Evolutionary conservation across 108 stramenopile genomes (phyloP).

Genomic region (Pseudonitzschia delicatissima): DNA sequence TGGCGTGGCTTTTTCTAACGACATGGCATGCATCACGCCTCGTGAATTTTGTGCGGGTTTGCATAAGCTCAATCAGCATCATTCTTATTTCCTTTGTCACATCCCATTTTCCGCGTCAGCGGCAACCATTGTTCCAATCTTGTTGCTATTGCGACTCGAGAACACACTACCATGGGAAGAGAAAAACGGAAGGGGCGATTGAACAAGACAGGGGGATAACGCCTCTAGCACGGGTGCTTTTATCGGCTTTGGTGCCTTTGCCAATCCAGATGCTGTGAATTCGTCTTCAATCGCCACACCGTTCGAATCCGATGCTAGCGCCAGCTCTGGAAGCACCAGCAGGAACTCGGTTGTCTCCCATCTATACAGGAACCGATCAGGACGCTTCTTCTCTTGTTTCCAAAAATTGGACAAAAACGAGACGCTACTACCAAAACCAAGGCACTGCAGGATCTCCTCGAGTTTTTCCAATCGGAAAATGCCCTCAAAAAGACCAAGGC

Average conservation of each 20-base stretch:
- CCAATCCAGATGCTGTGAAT: slow-evolving; percentile 4
- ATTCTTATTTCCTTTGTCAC: no score
- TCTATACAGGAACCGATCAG: slow-evolving; percentile 64
- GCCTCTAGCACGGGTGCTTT: slow-evolving; percentile 31
- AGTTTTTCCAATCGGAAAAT: slow-evolving; percentile 20
- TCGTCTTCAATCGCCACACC: neutral
- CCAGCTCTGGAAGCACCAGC: no score
- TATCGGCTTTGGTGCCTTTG: slow-evolving; percentile 65
- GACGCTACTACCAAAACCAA: slow-evolving; percentile 70
- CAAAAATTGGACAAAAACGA: slow-evolving; percentile 70
- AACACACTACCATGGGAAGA: no score
- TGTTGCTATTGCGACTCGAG: no score
- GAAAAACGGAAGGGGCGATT: slow-evolving; percentile 53
- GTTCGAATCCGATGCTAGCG: no score
- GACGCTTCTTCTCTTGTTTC: slow-evolving; percentile 46
- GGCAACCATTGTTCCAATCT: no score
- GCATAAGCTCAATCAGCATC: no score
- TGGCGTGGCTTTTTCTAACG: no score
- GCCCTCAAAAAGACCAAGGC: slow-evolving; percentile 29
- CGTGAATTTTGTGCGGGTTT: no score
- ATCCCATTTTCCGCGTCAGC: no score
- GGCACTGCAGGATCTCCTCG: slow-evolving; percentile 53
- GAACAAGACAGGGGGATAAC: slow-evolving; percentile 36
- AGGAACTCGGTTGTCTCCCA: slow-evolving; percentile 46
- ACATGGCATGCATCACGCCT: no score